These are phyloP conservation scores for Yamadazyma scolyti DNA, from an alignment of 805 yeast species.

Conservation along the genomic window DNA sequence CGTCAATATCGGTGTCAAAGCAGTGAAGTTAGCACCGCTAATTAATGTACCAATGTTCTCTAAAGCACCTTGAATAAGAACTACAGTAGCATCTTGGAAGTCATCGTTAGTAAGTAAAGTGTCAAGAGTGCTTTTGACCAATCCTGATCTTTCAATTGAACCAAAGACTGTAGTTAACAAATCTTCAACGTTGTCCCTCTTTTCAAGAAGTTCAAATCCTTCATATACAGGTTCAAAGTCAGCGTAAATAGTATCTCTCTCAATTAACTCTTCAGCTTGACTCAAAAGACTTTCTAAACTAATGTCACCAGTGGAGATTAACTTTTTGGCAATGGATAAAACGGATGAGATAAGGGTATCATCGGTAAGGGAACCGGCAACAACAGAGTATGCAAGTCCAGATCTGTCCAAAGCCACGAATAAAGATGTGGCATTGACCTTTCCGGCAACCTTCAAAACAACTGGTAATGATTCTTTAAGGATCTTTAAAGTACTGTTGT, in stretches of 20 bases:
- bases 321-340: slow-evolving; percentile 15
- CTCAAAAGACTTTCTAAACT: slow-evolving; percentile 11
- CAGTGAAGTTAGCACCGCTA: slow-evolving; percentile 14
- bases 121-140: slow-evolving; percentile 20
- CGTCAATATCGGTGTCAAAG: slow-evolving; percentile 17
- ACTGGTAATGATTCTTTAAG: slow-evolving; percentile 14
- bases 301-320: slow-evolving; percentile 16
- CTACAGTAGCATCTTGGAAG: slow-evolving; percentile 21
- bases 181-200: slow-evolving; percentile 28
- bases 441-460: slow-evolving; percentile 12
- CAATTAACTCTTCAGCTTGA: slow-evolving; percentile 11
- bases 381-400: slow-evolving; percentile 23
- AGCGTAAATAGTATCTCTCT: slow-evolving; percentile 7
- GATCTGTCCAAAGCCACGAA: slow-evolving; percentile 27
- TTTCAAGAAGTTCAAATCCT: slow-evolving; percentile 7
- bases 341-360: slow-evolving; percentile 21
- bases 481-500: slow-evolving; percentile 19
- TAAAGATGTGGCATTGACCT: slow-evolving; percentile 20
- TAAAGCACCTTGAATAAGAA: slow-evolving; percentile 20
- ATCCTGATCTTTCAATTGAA: slow-evolving; percentile 24
- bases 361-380: slow-evolving; percentile 20
- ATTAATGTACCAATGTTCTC: slow-evolving; percentile 15
- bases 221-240: slow-evolving; percentile 4
- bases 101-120: slow-evolving; percentile 18
- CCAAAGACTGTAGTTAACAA: slow-evolving; percentile 25